Evolutionary conservation across 805 yeast species (phyloP), one percentile per base, ranked within the genome.

Genomic region (Suhomyces kilbournensis): DNA sequence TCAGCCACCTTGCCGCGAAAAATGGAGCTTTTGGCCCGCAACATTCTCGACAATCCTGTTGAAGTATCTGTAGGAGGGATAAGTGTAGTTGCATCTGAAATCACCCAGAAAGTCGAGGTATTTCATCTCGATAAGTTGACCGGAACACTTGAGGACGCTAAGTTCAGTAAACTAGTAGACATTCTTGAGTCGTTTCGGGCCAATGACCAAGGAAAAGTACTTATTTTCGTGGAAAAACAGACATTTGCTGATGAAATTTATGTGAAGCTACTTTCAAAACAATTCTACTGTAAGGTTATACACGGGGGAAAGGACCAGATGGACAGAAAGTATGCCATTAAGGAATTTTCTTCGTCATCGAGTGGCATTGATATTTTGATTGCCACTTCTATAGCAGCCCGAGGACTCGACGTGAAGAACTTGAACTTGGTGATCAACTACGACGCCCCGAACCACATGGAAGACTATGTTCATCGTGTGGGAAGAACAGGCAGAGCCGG

Each of bases 401-500:
- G 99, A 56, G 99, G 99, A 0, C 72, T 94, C 22, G 97, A 94
- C 69, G 97, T 94, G n/a, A 88, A 90, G 49, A 86, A 85, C 20
- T 78, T 93, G 23, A 84, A 84, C 52, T 67, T 92, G 44, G 98
- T 94, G 2, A 74, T 94, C 6, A 88, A 94, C 56, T 70, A 63
- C 55, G 80, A 76, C n/a, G 74, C 90, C 1, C 96, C 97, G 0
- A 88, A 79, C 56, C 96, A 92, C 54, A 78, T 91, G 78, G 98
- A 96, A 56, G 98, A 94, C 66, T 94, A 94, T 63, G 93, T 94
- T 10, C 99, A 94, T 70, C 79, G 98, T 7, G 96, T 92, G 0
- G 99, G 99, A 0, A 76, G 99, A 53, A 94, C 99, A 0, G 99
- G 97, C 0, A 77, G 99, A 54, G 98, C 97, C 1, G 94, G 94